These are phyloP conservation scores for Naematelia encephala DNA, from an alignment of 768 basidiomycete genomes.

Conservation along the genomic window DNA sequence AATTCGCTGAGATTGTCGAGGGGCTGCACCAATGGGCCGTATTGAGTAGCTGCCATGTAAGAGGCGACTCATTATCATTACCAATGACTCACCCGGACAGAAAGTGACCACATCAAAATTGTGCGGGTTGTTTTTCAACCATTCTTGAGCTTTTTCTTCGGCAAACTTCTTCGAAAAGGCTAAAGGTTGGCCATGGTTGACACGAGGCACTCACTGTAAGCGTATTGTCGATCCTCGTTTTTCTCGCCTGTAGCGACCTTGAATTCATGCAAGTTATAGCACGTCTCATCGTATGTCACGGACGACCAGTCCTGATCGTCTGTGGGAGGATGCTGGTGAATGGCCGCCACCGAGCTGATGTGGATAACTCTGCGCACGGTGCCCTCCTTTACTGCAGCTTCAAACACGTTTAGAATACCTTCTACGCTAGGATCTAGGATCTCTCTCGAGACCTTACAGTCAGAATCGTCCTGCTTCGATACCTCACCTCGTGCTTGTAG, in stretches of 20 bases:
- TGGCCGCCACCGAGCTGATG: constrained; percentile 6
- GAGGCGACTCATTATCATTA: neutral
- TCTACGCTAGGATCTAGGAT: constrained; percentile 3
- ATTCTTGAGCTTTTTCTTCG: neutral
- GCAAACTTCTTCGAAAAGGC: neutral
- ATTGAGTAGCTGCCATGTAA: neutral
- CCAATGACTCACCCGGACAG: constrained; percentile 1
- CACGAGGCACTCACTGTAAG: constrained; percentile 1
- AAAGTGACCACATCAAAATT: constrained; percentile 7
- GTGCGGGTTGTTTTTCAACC: neutral
- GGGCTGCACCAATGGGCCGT: constrained; percentile 5
- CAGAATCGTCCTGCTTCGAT: too few relatives aligned
- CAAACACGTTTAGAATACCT: constrained; percentile 1
- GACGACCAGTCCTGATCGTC: neutral
- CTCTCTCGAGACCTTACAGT: neutral
- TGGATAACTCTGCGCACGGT: constrained; percentile 1
- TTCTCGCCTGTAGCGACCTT: neutral
- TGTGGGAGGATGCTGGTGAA: neutral
- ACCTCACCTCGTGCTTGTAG: constrained; percentile 1
- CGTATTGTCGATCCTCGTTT: constrained; percentile 1
- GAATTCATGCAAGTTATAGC: neutral
- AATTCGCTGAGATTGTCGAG: neutral
- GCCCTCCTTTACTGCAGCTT: neutral
- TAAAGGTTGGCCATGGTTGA: neutral
- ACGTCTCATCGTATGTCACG: constrained; percentile 8